Percentiles rank a stretch among this genome's conserved stretches.
Evolutionary conservation across 805 yeast species (phyloP).

Genomic region (Henningerozyma blattae): DNA sequence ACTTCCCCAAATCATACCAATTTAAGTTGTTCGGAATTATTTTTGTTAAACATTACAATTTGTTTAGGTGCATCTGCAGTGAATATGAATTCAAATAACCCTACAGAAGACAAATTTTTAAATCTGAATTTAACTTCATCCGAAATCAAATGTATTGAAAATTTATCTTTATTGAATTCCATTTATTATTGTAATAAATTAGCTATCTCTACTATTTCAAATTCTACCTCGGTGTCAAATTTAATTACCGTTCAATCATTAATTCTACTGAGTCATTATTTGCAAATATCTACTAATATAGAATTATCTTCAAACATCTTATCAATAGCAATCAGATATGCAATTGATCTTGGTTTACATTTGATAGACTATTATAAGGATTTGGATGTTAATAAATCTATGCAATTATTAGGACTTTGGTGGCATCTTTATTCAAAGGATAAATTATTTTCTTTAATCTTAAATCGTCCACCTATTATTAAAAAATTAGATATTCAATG

Average conservation of each 20-base stretch:
- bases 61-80: conserved; percentile 14
- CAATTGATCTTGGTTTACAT: conserved; percentile 48
- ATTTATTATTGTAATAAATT: conserved; percentile 43
- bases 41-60: conserved; percentile 15
- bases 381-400: conserved; percentile 26
- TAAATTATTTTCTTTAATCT: conserved; percentile 11
- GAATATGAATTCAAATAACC: conserved; percentile 10
- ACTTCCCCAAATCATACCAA: background rate
- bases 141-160: conserved; percentile 19
- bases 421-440: conserved; percentile 28
- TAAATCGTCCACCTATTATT: conserved; percentile 14
- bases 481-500: conserved; percentile 9
- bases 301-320: conserved; percentile 32
- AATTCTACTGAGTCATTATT: conserved; percentile 31
- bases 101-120: conserved; percentile 6
- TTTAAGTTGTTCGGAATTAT: conserved; percentile 11
- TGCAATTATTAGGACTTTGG: conserved; percentile 34
- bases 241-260: conserved; percentile 45
- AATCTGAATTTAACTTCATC: background rate
- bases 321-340: conserved; percentile 38
- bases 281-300: conserved; percentile 27
- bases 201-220: too few species aligned
- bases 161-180: conserved; percentile 27
- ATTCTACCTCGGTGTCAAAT: too few species aligned
- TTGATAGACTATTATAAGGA: conserved; percentile 32